phyloP scores from a whole-genome alignment of 1,284 basidiomycete species.

The Rhodotorula sp. region DNA sequence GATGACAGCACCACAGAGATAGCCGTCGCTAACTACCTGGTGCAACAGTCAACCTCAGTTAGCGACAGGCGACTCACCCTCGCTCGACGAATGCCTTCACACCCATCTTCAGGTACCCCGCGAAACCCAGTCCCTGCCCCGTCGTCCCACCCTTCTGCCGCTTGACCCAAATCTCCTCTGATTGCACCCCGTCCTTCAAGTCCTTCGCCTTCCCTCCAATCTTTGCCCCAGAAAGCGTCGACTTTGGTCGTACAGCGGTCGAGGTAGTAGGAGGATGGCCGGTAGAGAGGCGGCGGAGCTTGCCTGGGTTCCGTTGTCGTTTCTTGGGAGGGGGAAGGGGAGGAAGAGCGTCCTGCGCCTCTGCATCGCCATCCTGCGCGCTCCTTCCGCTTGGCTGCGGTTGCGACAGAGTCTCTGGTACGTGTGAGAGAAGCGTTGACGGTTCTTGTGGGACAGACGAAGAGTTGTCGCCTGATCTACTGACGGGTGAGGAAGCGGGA shows the following conservation, averaged over 20 bases:
- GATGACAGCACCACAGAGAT: too few relatives aligned
- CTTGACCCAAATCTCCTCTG: slow-evolving; percentile 41
- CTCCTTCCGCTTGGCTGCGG: neutral
- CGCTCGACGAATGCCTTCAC: slow-evolving; percentile 38
- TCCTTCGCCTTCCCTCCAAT: slow-evolving; percentile 36
- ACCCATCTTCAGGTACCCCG: slow-evolving; percentile 40
- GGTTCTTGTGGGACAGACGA: neutral
- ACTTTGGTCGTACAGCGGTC: neutral
- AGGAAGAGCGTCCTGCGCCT: neutral
- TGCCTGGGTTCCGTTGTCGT: slow-evolving; percentile 17
- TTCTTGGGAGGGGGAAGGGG: slow-evolving; percentile 13
- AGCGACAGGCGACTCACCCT: slow-evolving; percentile 31
- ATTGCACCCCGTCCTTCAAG: slow-evolving; percentile 12
- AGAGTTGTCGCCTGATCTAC: neutral
- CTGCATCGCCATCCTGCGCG: neutral
- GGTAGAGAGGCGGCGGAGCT: slow-evolving; percentile 26
- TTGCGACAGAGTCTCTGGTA: neutral
- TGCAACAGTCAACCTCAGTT: too few relatives aligned
- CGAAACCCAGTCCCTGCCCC: slow-evolving; percentile 27
- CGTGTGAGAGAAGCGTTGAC: neutral
- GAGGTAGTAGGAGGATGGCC: slow-evolving; percentile 12
- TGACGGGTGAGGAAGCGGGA: neutral
- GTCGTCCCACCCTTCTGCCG: neutral
- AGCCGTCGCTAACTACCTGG: too few relatives aligned
- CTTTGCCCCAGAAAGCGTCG: slow-evolving; percentile 24